Percentiles rank a stretch among this genome's conserved stretches.
Conservation (phyloP, 1,139 yeast genomes). For the Blastobotrys capitulatus region DNA sequence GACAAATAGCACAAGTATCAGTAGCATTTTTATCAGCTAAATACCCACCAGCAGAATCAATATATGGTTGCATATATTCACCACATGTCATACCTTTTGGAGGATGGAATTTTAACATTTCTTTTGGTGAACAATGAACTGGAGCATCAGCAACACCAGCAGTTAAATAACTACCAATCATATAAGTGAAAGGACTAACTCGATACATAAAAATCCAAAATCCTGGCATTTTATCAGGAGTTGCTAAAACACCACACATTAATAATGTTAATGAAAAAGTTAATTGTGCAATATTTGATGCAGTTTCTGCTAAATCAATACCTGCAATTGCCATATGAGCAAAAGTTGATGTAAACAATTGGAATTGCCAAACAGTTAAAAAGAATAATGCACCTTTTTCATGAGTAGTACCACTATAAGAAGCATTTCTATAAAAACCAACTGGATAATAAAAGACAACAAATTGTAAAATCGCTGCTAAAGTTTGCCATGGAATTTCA, state of each 20-base stretch:
- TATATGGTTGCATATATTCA: constrained; percentile 41
- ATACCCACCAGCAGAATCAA: constrained; percentile 45
- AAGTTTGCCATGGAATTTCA: constrained; percentile 71
- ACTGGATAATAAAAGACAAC: constrained; percentile 80
- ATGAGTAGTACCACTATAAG: constrained; percentile 43
- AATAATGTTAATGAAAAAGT: constrained; percentile 62
- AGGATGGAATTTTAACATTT: constrained; percentile 49
- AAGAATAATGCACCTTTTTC: constrained; percentile 66
- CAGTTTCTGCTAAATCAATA: constrained; percentile 59
- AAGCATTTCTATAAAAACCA: constrained; percentile 41
- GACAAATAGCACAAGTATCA: constrained; percentile 54
- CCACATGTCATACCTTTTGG: constrained; percentile 59
- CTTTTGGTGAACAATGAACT: constrained; percentile 49
- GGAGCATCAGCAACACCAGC: constrained; percentile 49
- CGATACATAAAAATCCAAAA: constrained; percentile 70
- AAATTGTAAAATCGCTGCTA: constrained; percentile 60
- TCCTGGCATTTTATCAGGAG: constrained; percentile 51
- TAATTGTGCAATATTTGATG: constrained; percentile 61
- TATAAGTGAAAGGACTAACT: constrained; percentile 64
- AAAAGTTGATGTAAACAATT: constrained; percentile 54
- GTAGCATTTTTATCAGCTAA: constrained; percentile 47
- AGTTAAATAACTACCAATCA: constrained; percentile 53
- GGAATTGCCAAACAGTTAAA: constrained; percentile 52
- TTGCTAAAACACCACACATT: constrained; percentile 79
- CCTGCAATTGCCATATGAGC: constrained; percentile 63